These are phyloP conservation scores for Platanthera zijinensis DNA, from an alignment of 106 monocot genomes.

Conservation along the genomic window DNA sequence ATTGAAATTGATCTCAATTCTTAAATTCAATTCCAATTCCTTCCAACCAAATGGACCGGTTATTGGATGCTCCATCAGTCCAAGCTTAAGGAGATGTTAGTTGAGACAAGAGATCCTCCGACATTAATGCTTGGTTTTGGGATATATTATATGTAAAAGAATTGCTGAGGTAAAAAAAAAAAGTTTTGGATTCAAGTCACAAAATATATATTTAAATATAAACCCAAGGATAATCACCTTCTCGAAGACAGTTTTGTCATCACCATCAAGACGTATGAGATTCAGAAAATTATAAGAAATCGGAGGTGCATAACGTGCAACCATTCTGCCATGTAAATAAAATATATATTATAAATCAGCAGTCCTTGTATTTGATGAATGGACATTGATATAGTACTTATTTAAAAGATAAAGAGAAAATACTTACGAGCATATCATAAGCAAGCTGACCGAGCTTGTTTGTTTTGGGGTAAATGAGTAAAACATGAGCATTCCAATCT, in stretches of 20 bases:
- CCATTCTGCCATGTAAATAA: conserved; percentile 59
- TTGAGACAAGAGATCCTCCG: neutral
- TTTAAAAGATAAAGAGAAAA: neutral
- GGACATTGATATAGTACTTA: neutral
- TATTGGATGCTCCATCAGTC: neutral
- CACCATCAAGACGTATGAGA: conserved; percentile 76
- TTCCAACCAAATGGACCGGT: no score
- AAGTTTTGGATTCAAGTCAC: neutral
- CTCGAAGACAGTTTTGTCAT: conserved; percentile 88
- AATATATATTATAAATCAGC: neutral
- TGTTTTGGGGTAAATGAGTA: conserved; percentile 90
- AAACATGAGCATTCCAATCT: conserved; percentile 98
- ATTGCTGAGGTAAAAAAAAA: no score
- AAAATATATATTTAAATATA: neutral
- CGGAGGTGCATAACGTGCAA: conserved; percentile 96
- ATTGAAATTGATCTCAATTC: no score
- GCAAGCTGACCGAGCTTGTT: conserved; percentile 93
- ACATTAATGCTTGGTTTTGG: neutral
- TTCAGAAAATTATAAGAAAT: conserved; percentile 98
- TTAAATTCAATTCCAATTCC: no score
- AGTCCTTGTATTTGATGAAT: neutral
- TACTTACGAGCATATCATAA: conserved; percentile 99
- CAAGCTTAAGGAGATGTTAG: neutral
- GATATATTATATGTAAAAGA: no score
- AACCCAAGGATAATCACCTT: conserved; percentile 35